phyloP scores from a whole-genome alignment of 1,284 basidiomycete species.

The Fomitiporia mediterranea region DNA sequence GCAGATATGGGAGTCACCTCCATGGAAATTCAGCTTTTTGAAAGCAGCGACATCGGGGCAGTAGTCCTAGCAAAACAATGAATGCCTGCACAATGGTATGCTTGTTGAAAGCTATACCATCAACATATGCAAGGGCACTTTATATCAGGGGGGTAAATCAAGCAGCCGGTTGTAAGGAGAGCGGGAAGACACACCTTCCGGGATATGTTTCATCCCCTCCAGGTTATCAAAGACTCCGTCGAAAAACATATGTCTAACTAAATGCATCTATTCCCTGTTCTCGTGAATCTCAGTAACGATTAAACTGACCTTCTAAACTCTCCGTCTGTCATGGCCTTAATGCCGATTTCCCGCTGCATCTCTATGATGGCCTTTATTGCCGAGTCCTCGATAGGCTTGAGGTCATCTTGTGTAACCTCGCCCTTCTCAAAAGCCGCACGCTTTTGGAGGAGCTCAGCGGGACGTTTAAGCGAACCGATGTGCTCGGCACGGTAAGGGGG shows the following conservation, averaged over 20 bases:
- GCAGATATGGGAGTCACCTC: slow-evolving; percentile 29
- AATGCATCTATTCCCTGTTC: neutral
- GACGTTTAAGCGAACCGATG: slow-evolving; percentile 45
- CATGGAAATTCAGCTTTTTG: slow-evolving; percentile 32
- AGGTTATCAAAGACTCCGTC: slow-evolving; percentile 59
- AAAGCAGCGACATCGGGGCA: slow-evolving; percentile 41
- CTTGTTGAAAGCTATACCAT: slow-evolving; percentile 28
- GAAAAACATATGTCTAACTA: slow-evolving; percentile 47
- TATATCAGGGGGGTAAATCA: slow-evolving; percentile 33
- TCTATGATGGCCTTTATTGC: slow-evolving; percentile 40
- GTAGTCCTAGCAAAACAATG: slow-evolving; percentile 29
- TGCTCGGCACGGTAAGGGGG: slow-evolving; percentile 41
- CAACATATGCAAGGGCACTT: slow-evolving; percentile 35
- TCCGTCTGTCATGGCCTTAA: slow-evolving; percentile 46
- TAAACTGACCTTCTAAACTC: slow-evolving; percentile 33
- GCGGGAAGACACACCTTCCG: slow-evolving; percentile 40
- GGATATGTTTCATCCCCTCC: slow-evolving; percentile 56
- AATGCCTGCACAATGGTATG: neutral
- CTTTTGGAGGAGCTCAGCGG: slow-evolving; percentile 37
- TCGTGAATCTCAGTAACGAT: neutral
- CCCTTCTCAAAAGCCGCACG: slow-evolving; percentile 35
- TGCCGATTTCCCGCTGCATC: slow-evolving; percentile 37
- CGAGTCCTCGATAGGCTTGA: slow-evolving; percentile 41
- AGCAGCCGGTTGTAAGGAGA: slow-evolving; percentile 41
- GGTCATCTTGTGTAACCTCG: slow-evolving; percentile 32